Base-by-base conservation (phyloP, 768 basidiomycete genomes). In the Lentinula detonsa region DNA sequence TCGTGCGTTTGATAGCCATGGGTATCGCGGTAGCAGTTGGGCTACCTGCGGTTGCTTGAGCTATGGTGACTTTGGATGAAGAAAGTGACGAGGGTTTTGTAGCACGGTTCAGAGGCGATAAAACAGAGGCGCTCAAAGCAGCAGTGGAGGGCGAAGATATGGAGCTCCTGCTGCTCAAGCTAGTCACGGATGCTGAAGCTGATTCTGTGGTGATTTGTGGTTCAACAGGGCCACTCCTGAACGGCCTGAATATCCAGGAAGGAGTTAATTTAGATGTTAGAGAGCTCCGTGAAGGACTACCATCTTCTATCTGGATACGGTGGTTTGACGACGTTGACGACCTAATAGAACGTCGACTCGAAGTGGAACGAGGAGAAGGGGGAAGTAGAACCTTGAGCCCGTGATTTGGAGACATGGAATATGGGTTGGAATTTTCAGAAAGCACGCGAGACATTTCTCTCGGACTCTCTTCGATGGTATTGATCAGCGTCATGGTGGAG, bases 171-270 rank as follows among this genome's bases (percentile, higher is more conserved):
- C 67, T 63, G 6, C 53, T 65, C 16, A 64, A 68, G 15, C 64
- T 65, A 33, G 57, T 62, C 6, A 78, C 70, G 1, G 75, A 77
- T 3, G 80, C 78, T 4, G 82, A 79, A 2, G 78, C 84, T 33
- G 82, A 82, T 5, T 83, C 75, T 13, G 81, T 73, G 2, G 81
- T 80, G 1, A 84, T 85, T 64, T 88, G 85, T 1, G 87, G 80
- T 68, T 90, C 86, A 64, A 81, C 83, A 6, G 81, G 77, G 0
- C 77, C 81, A 61, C 81, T 85, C 37, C 88, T 77, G 71, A 93
- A 92, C 5, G 86, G 82, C 66, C 85, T 89, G 71, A 91, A 87
- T 10, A 92, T 72, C 91, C 91, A 92, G n/a, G 87, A 79, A 1
- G 90, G 83, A 1, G 89, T 76, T 43, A 90, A 77, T 66, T 85